These are phyloP conservation scores for Mortierella sp. DNA, from an alignment of 371 early-diverging fungal species.

Conservation along the genomic window DNA sequence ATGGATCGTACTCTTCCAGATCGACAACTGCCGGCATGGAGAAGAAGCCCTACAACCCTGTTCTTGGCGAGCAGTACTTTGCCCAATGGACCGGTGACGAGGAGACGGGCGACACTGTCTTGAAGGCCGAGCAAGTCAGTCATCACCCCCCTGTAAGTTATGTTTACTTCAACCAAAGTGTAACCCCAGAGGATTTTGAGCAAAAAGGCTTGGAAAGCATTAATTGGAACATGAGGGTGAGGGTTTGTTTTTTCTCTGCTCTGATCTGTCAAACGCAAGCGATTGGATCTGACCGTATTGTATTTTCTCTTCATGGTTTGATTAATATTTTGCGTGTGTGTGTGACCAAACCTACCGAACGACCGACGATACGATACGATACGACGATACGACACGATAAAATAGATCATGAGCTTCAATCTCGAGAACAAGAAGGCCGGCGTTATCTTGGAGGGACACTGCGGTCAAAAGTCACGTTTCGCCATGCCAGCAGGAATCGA, in stretches of 20 bases:
- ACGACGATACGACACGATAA: not conserved
- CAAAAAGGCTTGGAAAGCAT: not conserved
- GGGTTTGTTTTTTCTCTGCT: not conserved
- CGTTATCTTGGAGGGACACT: conserved; percentile 79
- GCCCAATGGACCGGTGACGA: conserved; percentile 76
- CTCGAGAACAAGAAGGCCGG: conserved; percentile 80
- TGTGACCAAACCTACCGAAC: not conserved
- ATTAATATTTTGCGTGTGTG: not conserved
- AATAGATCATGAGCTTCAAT: conserved; percentile 71
- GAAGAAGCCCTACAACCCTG: conserved; percentile 91
- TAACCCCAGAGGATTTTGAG: too few species aligned
- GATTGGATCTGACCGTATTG: not conserved
- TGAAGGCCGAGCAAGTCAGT: conserved; percentile 81
- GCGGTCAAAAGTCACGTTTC: conserved; percentile 87
- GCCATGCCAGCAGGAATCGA: conserved; percentile 80
- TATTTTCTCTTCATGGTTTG: conserved; percentile 4
- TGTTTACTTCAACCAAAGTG: too few species aligned
- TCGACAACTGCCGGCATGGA: conserved; percentile 65
- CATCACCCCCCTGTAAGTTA: conserved; percentile 83
- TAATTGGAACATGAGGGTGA: not conserved
- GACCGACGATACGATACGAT: not conserved
- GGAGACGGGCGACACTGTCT: conserved; percentile 69
- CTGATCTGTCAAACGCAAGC: not conserved
- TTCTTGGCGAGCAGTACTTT: conserved; percentile 85
- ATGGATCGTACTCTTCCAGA: conserved; percentile 74